Conservation (phyloP, 805 yeast genomes). For the Suhomyces emberorum region DNA sequence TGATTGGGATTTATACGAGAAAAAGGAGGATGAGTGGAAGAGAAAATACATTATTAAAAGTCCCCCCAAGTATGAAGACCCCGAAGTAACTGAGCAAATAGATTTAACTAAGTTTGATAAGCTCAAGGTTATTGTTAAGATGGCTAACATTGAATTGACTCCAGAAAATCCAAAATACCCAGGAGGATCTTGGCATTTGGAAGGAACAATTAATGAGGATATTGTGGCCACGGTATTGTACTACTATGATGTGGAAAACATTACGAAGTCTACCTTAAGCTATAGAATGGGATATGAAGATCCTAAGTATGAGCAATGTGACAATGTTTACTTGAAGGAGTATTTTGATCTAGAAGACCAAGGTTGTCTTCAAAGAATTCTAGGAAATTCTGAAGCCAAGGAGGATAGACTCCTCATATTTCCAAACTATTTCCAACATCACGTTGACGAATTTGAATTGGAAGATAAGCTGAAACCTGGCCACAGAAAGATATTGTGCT, state of each 20-base stretch:
- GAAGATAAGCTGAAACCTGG: slow-evolving; percentile 34
- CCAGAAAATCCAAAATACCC: slow-evolving; percentile 37
- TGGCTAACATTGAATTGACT: slow-evolving; percentile 40
- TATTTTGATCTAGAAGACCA: slow-evolving; percentile 31
- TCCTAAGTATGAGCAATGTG: slow-evolving; percentile 35
- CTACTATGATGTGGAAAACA: slow-evolving; percentile 40
- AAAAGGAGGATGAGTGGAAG: not conserved
- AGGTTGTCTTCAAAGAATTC: slow-evolving; percentile 17
- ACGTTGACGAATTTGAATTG: slow-evolving; percentile 37
- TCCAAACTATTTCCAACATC: slow-evolving; percentile 39
- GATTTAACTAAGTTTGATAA: slow-evolving; percentile 15
- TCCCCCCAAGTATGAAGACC: not conserved
- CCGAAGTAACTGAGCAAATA: slow-evolving; percentile 2
- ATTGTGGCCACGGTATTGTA: slow-evolving; percentile 41
- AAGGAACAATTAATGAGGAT: slow-evolving; percentile 40
- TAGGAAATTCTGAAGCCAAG: slow-evolving; percentile 24
- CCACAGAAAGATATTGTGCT: slow-evolving; percentile 37
- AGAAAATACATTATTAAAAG: no score
- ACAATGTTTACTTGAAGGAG: slow-evolving; percentile 18
- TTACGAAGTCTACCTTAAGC: slow-evolving; percentile 29
- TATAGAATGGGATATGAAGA: slow-evolving; percentile 29
- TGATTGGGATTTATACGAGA: not conserved
- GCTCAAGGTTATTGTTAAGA: slow-evolving; percentile 36
- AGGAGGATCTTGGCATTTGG: slow-evolving; percentile 45
- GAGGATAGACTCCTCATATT: slow-evolving; percentile 32